Percentiles rank a stretch among this genome's conserved stretches.
These are phyloP conservation scores for Lentinula edodes DNA, from an alignment of 768 basidiomycete genomes.

Conservation along the genomic window DNA sequence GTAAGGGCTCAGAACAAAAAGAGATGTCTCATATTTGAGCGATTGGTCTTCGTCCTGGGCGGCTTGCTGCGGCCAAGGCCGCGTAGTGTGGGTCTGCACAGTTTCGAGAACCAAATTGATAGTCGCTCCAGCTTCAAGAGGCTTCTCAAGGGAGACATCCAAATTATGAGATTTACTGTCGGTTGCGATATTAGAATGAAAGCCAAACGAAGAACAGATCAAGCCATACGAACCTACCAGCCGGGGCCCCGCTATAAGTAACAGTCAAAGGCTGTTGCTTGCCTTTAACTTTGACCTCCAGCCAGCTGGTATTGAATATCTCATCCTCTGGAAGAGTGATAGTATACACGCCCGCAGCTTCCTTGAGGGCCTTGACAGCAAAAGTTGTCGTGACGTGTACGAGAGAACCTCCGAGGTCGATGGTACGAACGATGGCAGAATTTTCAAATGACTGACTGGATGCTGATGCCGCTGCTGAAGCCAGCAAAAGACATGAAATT, in stretches of 20 bases:
- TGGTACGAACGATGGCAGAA: conserved; percentile 80
- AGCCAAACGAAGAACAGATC: not conserved
- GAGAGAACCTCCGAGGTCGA: conserved; percentile 86
- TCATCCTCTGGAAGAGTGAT: conserved; percentile 63
- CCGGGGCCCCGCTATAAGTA: conserved; percentile 41
- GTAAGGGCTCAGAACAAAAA: conserved; percentile 85
- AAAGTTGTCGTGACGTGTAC: conserved; percentile 89
- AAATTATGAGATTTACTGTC: conserved; percentile 45
- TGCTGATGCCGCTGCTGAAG: conserved; percentile 29
- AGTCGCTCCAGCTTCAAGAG: conserved; percentile 53
- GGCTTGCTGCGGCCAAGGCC: conserved; percentile 70
- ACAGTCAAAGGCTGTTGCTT: conserved; percentile 47
- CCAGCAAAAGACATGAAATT: conserved; percentile 42
- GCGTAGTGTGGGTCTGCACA: conserved; percentile 71
- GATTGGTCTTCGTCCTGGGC: conserved; percentile 74
- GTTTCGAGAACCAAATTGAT: conserved; percentile 76
- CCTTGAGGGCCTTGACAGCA: conserved; percentile 67
- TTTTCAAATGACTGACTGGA: conserved; percentile 69
- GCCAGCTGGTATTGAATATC: conserved; percentile 63
- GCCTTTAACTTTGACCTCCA: conserved; percentile 80
- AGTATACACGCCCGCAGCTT: conserved; percentile 58
- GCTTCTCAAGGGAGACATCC: conserved; percentile 57
- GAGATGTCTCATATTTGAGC: conserved; percentile 68
- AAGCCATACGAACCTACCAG: conserved; percentile 42
- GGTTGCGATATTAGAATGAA: conserved; percentile 1